Base-by-base conservation (phyloP, 225 moss, liverwort and hornwort genomes). In the Climacium dendroides region DNA sequence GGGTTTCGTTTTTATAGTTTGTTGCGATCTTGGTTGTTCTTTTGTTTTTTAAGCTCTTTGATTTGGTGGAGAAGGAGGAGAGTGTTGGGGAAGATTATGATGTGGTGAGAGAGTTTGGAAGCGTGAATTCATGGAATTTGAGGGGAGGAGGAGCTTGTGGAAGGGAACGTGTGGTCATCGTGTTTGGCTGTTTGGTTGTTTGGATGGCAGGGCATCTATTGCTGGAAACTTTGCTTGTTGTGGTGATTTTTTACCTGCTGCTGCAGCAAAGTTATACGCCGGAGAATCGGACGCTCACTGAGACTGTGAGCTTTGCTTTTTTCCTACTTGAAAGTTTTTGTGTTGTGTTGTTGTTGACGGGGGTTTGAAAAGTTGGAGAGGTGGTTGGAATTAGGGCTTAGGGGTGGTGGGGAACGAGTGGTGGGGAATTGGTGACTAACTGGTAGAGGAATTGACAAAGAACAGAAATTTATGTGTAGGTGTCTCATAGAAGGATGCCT, bases 221-320 rank as follows among this genome's bases (percentile, higher is more conserved):
- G 89, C 92, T 98, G 86, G 98, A 98, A 89, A 94, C 93, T 78
- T 84, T 98, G 90, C 95, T 98, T 60, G 93, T 98, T 74, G 94
- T 93, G 87, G 96, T 95, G 85, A 95, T 98, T 88, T 80, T 88
- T 83, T 96, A 93, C 88, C 88, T 98, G 83, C 95, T 98, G 7
- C 85, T 95, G 85, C 98, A 96, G 89, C 94, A 98, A 77, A 98
- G 98, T 89, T 98, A 96, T 66, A 96, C 96, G 61, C 98, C 98
- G 78, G 96, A 98, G 80, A 98, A 96, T 90, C 95, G 93, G 52
- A 94, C 94, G 59, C 92, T 98, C 29, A 95, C 98, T 48, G 86
- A 94, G 69, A 83, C 87, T 92, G 97, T 97, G 86, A 96, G 94
- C 75, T 81, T 69, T 64, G 1, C 23, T 64, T 61, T 29, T 43